Conservation (phyloP, 805 yeast genomes). For the Scheffersomyces stipitis region DNA sequence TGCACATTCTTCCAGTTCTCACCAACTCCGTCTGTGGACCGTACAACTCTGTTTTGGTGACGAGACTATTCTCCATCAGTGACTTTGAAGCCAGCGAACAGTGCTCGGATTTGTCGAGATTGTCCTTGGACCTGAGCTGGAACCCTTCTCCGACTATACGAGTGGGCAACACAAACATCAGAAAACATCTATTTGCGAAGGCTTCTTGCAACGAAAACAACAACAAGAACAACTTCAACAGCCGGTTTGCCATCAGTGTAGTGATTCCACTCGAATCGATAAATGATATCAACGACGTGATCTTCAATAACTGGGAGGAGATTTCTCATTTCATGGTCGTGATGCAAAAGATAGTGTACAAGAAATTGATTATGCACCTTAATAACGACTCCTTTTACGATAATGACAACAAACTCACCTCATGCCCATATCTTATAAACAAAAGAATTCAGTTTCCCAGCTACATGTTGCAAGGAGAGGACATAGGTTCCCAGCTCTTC, state of each 20-base stretch:
- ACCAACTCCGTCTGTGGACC: constrained; percentile 32
- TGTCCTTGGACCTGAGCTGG: constrained; percentile 31
- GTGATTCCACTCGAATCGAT: constrained; percentile 45
- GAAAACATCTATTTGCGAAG: constrained; percentile 4
- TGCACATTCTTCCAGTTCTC: constrained; percentile 47
- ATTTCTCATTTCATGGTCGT: constrained; percentile 39
- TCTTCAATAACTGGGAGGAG: constrained; percentile 52
- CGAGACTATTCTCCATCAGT: constrained; percentile 44
- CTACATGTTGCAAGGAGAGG: constrained; percentile 45
- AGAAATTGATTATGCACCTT: constrained; percentile 33
- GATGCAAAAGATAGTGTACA: constrained; percentile 39
- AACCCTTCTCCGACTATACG: constrained; percentile 42
- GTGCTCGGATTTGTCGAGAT: background rate
- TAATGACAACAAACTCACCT: constrained; percentile 1
- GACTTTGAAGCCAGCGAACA: constrained; percentile 14
- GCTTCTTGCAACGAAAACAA: background rate
- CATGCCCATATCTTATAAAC: constrained; percentile 25
- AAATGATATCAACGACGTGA: constrained; percentile 34
- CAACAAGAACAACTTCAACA: constrained; percentile 19
- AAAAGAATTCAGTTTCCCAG: constrained; percentile 38
- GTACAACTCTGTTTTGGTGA: constrained; percentile 40
- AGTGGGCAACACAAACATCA: constrained; percentile 18
- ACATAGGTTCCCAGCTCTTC: constrained; percentile 37
- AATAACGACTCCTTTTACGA: constrained; percentile 13
- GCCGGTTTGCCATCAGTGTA: constrained; percentile 49